Evolutionary conservation across 208 protist species (phyloP).

Genomic region (Giardia muris): DNA sequence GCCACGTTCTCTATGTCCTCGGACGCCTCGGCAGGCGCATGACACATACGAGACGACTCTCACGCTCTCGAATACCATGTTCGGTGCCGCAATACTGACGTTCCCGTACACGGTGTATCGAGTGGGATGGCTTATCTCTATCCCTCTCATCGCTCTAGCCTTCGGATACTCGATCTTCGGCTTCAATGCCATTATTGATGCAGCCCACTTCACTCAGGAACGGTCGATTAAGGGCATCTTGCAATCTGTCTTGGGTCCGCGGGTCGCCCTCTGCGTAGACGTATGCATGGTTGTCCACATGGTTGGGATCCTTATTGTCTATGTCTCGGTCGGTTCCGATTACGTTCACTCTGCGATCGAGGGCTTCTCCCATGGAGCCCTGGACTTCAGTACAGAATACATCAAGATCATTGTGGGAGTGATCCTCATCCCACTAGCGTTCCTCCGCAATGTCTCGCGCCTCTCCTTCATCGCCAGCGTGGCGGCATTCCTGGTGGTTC

Average conservation of each 20-base stretch:
- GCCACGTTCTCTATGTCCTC: no score
- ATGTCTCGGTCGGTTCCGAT: background rate
- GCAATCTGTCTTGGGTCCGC: background rate
- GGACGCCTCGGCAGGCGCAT: no score
- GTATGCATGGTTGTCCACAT: background rate
- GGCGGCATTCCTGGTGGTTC: background rate
- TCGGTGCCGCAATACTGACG: conserved; percentile 7
- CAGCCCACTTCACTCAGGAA: conserved; percentile 9
- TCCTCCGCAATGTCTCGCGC: background rate
- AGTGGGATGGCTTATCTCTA: background rate
- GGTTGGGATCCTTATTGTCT: background rate
- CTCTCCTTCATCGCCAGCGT: background rate
- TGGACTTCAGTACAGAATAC: background rate
- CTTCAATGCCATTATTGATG: conserved; percentile 16
- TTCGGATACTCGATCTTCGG: background rate
- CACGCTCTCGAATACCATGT: conserved; percentile 19
- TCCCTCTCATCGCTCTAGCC: background rate
- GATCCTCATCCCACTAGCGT: background rate
- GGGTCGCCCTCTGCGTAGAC: background rate
- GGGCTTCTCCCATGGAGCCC: background rate
- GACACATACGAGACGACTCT: background rate
- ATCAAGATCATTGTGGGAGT: background rate
- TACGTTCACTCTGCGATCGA: background rate
- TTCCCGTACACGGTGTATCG: background rate
- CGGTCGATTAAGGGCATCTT: background rate